Evolutionary conservation across 257 asterid genomes (phyloP), one percentile per base, ranked within the genome.

Genomic region (Nemophila menziesii): DNA sequence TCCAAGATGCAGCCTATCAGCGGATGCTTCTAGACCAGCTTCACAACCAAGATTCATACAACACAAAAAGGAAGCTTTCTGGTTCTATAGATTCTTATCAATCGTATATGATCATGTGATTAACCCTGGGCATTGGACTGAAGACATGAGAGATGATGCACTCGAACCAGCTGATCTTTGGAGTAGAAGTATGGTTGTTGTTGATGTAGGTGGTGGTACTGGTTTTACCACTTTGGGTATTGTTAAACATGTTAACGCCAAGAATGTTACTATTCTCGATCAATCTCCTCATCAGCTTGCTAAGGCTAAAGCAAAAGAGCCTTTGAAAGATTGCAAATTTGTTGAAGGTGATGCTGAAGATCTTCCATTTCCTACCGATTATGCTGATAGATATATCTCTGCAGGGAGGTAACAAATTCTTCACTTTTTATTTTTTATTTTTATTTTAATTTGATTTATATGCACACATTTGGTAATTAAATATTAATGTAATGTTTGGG

Each of bases 51-150:
- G 96, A 43, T 90, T 85, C 80, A 85, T 90, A 5, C 99, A 90
- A 71, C 94, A 85, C 70, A 85, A 90, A 66, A 72, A 85, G 39
- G 98, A 81, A 63, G 98, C 98, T 0, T 90, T 81, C 49, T 90
- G 98, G 98, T 85, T 90, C 22, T 90, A 85, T 42, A 64, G 96
- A 46, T 81, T 90, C 40, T 70, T 90, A 0, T 90, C 99, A 3
- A 81, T 90, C 38, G 93, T 85, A 61, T 90, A 90, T 57, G 94
- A 90, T 71, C 98, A 81, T 52, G 70, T 85, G 18, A 76, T 90
- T 23, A 85, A 85, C 72, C 99, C 99, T n/a, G 96, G 96, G n/a
- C 99, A 90, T 43, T 85, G 96, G 96, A 90, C 99, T 5, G 96
- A 85, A 63, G 99, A 90, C 29, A 85, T 85, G 98, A 68, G 98